These are phyloP conservation scores for Grammothele lineata DNA, from an alignment of 768 basidiomycete species.

Conservation along the genomic window DNA sequence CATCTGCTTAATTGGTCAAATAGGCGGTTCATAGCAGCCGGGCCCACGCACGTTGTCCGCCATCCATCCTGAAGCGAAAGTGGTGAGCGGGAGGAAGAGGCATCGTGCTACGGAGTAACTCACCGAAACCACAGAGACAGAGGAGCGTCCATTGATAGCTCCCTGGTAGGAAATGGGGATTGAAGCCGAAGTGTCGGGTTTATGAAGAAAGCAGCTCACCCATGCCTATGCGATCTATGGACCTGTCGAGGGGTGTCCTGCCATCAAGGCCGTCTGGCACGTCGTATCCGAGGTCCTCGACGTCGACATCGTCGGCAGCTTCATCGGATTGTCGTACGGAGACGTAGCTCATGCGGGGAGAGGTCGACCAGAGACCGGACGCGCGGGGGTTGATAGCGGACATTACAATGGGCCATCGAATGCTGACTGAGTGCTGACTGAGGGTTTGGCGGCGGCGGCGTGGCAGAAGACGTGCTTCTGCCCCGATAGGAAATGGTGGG, in stretches of 20 bases:
- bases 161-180: conserved; percentile 29
- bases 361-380: conserved; percentile 45
- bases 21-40: conserved; percentile 1
- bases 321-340: conserved; percentile 16
- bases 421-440: conserved; percentile 10
- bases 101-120: conserved; percentile 33
- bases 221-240: conserved; percentile 91
- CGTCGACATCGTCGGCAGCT: conserved; percentile 31
- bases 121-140: conserved; percentile 86
- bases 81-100: too few species aligned
- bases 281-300: conserved; percentile 22
- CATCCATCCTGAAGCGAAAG: conserved; percentile 67
- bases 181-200: neutral
- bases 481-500: too few species aligned
- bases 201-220: conserved; percentile 34
- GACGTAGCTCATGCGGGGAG: conserved; percentile 34
- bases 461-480: too few species aligned
- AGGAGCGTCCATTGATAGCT: conserved; percentile 81
- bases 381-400: conserved; percentile 34
- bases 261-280: conserved; percentile 25
- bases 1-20: conserved; percentile 57
- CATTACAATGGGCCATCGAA: conserved; percentile 13
- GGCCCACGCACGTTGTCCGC: conserved; percentile 73
- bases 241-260: conserved; percentile 62
- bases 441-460: too few species aligned